Evolutionary conservation across 2,329 filamentous ascomycete species (phyloP), one percentile per base, ranked within the genome.

Genomic region (Diplodia seriata): DNA sequence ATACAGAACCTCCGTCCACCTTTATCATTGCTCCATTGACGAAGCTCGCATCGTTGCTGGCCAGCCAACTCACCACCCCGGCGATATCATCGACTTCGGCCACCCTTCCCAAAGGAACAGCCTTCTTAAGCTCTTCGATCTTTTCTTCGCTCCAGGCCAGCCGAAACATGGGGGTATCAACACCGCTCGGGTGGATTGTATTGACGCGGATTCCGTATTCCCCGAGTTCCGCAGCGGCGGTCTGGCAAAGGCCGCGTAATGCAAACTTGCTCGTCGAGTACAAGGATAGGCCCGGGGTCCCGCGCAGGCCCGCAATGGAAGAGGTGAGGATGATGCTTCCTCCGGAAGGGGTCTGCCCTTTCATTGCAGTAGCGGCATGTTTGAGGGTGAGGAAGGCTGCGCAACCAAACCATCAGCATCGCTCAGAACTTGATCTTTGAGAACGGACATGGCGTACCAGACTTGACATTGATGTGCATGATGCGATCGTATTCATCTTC

Each of bases 271-370:
- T 76, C 1, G 74, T 74, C 5, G 77, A 78, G 70, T 80, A 79
- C 11, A 76, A 71, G 23, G 75, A 75, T 18, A 78, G 73, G 7
- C 77, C 77, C 2, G 78, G 77, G 23, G 75, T 77, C 20, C 74
- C 79, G 33, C 76, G 77, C 9, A 81, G 75, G 7, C 79, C 79
- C 1, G 78, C 78, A 55, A 79, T 77, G 2, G 78, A 80, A 7
- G 79, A 81, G 12, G 77, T 76, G 40, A 81, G 71, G 64, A 80
- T 76, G 47, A 80, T 80, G 51, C 78, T 80, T 6, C 78, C 78
- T 51, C 77, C 76, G 5, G 36, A 9, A 29, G 72, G 73, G 20
- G 73, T 71, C 14, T 73, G 70, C 7, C 73, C 70, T 40, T 72
- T 73, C 76, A 81, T 80, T 4, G 74, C 75, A 6, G 71, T 71